Base-by-base conservation (phyloP, 2,329 filamentous ascomycete species). In the Ascochyta pisi region DNA sequence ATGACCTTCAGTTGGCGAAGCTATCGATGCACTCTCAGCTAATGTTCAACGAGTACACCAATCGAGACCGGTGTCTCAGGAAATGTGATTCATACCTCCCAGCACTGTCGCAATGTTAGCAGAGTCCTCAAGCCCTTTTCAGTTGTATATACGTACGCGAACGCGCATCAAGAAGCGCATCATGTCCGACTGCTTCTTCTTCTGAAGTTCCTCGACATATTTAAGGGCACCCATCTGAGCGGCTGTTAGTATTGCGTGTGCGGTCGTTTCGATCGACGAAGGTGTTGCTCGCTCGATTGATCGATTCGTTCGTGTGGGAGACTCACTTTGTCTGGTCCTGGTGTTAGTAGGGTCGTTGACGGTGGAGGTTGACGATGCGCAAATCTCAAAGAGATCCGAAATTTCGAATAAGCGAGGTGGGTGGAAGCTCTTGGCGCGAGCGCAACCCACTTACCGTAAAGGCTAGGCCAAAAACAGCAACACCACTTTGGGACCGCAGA, bases 151-250 rank as follows among this genome's bases (percentile, higher is more conserved):
- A 75, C 73, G 39, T 74, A 74, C 72, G 85, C 95, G 93, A 68
- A 78, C 75, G 67, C 75, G 94, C 83, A 97, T 92, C 85, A 99
- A 90, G 89, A 99, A 99, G 86, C 93, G 93, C 86, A 98, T 91
- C 80, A 99, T 90, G 88, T 99, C 95, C 82, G 92, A 96, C 90
- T 99, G 95, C 92, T 99, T 99, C 92, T 96, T 97, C 92, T 99
- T 98, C 84, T 97, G 92, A 86, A 99, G 90, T 89, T 99, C 95
- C 89, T 99, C 96, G 85, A 99, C 92, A 87, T 78, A 99, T 86
- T 99, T 99, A 83, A 97, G 92, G 86, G 94, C 94, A 91, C 95
- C 95, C 95, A 97, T 97, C 88, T 94, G 64, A 63, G 39, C 33
- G 40, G 52, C 37, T 62, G 63, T 73, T 60, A 71, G 68, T 65